Evolutionary conservation across 2,329 filamentous ascomycete genomes (phyloP), one percentile per base, ranked within the genome.

Genomic region (Cladosporium colombiae): DNA sequence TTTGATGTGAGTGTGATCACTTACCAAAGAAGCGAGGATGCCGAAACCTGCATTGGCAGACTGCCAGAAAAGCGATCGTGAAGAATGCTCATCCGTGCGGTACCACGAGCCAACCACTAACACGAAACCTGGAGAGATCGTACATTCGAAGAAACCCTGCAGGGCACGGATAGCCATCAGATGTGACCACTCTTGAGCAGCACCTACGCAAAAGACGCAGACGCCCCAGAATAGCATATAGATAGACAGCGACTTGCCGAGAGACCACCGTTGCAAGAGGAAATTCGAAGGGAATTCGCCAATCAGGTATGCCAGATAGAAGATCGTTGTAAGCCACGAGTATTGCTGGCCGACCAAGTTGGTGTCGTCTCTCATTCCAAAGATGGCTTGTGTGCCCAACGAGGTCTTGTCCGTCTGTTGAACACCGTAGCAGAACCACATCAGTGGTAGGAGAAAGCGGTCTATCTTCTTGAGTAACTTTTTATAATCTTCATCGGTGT

Each of bases 341-440:
- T 80, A 81, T 50, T 81, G 72, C 1, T 75, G 72, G 0, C 75
- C 76, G 0, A 72, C 67, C 0, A 82, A 72, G 8, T 72, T 64
- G 14, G 80, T 72, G 44, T 80, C 77, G 66, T 85, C 81, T 77
- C 83, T 83, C 37, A 84, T 58, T 16, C 84, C 75, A 53, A 87
- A 86, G 29, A 80, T 77, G 3, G 85, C 85, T 57, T 75, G 74
- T 2, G 70, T 74, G 11, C 72, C 70, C 5, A 73, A 64, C 1
- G 72, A 70, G 1, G 80, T 83, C 70, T 83, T 83, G 71, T 83
- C 81, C 0, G 77, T 78, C 68, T 83, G 81, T 67, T 84, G 82
- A 58, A 83, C 80, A 40, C 82, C 82, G 66, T 83, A 83, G 68
- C 81, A 82, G 66, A 76, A 72, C 77, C 79, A 83, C 80, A 83